Evolutionary conservation across 768 basidiomycete species (phyloP).

Genomic region (Amanita thiersii): DNA sequence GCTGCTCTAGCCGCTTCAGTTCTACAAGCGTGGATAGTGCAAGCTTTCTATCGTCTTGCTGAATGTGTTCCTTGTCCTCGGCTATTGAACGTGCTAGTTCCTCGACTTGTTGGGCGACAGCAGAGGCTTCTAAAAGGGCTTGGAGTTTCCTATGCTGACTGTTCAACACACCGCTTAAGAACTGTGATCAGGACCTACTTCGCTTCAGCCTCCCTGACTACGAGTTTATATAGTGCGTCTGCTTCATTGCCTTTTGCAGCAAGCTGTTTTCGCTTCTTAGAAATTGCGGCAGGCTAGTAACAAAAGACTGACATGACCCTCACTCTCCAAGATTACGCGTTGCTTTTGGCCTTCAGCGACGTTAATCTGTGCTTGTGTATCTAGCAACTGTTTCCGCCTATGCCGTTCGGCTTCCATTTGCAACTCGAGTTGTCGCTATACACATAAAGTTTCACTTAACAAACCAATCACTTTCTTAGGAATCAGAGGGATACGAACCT

Average conservation of each 20-base stretch:
- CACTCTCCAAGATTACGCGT: conserved; percentile 45
- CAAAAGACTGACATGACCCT: conserved; percentile 33
- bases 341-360: conserved; percentile 53
- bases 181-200: conserved; percentile 18
- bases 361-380: conserved; percentile 51
- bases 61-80: conserved; percentile 18
- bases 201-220: conserved; percentile 45
- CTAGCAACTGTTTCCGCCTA: conserved; percentile 45
- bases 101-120: conserved; percentile 41
- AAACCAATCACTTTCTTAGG: no score
- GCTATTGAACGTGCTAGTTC: conserved; percentile 34
- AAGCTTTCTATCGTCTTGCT: conserved; percentile 24
- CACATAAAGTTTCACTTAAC: neutral
- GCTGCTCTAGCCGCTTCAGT: conserved; percentile 42
- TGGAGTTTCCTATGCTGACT: conserved; percentile 27
- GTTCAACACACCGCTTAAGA: no score
- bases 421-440: conserved; percentile 47
- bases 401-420: conserved; percentile 56
- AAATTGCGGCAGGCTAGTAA: neutral
- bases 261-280: neutral
- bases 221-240: conserved; percentile 42
- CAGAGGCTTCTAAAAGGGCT: conserved; percentile 35
- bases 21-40: conserved; percentile 38
- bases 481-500: no score
- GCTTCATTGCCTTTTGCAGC: conserved; percentile 38